These are phyloP conservation scores for Pestalotiopsis sp. DNA, from an alignment of 2,329 filamentous ascomycete genomes.

Conservation along the genomic window DNA sequence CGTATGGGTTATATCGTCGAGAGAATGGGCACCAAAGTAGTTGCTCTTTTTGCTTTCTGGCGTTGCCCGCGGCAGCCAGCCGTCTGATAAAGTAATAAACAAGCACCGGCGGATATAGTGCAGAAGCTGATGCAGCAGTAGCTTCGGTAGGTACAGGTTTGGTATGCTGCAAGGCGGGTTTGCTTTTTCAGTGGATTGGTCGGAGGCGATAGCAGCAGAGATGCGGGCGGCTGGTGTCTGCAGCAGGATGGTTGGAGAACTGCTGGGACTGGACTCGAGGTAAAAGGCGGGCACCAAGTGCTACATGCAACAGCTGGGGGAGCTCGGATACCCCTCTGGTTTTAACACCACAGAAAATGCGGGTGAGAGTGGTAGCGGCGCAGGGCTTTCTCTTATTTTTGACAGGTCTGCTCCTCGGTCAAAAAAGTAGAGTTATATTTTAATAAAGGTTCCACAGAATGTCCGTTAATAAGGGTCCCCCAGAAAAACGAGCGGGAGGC, in stretches of 20 bases:
- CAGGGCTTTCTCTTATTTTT: background rate
- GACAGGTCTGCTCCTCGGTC: background rate
- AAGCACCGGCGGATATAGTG: background rate
- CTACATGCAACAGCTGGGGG: background rate
- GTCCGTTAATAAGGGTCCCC: background rate
- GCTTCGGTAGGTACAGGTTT: background rate
- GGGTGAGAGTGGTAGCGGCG: background rate
- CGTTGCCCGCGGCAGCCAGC: constrained; percentile 9
- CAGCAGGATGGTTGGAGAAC: background rate
- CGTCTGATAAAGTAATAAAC: background rate
- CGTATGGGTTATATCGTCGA: background rate
- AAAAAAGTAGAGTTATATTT: background rate
- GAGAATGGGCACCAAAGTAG: background rate
- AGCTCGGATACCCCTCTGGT: constrained; percentile 4
- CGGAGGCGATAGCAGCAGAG: background rate
- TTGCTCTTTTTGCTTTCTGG: background rate
- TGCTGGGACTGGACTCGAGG: background rate
- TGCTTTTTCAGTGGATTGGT: background rate
- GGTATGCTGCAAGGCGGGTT: background rate
- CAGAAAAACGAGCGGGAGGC: background rate
- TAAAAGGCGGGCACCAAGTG: background rate
- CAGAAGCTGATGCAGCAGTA: background rate
- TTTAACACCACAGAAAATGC: background rate
- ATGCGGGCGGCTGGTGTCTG: background rate
- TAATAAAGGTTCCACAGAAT: background rate